Evolutionary conservation across 108 stramenopile species (phyloP).

Genomic region (Stephanodiscus minutulus): DNA sequence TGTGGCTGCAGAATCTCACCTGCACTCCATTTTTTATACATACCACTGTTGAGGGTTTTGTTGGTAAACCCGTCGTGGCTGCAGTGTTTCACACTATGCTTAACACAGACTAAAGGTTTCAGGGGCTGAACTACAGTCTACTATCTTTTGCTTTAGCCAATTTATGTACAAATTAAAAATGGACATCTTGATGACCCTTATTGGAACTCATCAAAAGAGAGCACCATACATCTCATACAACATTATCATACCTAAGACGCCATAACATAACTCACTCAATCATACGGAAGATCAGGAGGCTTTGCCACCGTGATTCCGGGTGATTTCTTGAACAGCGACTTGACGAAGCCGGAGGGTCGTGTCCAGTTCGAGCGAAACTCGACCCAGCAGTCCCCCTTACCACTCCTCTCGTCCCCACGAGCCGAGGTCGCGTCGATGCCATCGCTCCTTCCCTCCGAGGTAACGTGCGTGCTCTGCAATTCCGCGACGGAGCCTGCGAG

Average conservation of each 20-base stretch:
- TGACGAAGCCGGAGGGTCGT: conserved; percentile 63
- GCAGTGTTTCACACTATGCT: too few species aligned
- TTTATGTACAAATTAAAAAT: too few species aligned
- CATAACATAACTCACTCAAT: conserved; percentile 29
- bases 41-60: too few species aligned
- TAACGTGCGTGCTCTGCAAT: conserved; percentile 68
- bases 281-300: conserved; percentile 71
- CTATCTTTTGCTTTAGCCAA: too few species aligned
- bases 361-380: conserved; percentile 82
- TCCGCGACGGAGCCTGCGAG: conserved; percentile 75
- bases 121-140: too few species aligned
- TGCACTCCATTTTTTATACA: too few species aligned
- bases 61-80: too few species aligned
- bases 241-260: not conserved
- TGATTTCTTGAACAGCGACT: conserved; percentile 12
- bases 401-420: conserved; percentile 31
- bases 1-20: too few species aligned
- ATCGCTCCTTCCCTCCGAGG: conserved; percentile 46
- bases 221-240: too few species aligned
- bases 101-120: too few species aligned
- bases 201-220: too few species aligned
- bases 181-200: too few species aligned
- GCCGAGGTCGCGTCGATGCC: conserved; percentile 8
- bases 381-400: conserved; percentile 79
- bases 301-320: conserved; percentile 48